A percentile compares a stretch with the other conserved stretches of the same genome.
These are phyloP conservation scores for Rhizoctonia solani DNA, from an alignment of 1,284 basidiomycete genomes.

Conservation along the genomic window DNA sequence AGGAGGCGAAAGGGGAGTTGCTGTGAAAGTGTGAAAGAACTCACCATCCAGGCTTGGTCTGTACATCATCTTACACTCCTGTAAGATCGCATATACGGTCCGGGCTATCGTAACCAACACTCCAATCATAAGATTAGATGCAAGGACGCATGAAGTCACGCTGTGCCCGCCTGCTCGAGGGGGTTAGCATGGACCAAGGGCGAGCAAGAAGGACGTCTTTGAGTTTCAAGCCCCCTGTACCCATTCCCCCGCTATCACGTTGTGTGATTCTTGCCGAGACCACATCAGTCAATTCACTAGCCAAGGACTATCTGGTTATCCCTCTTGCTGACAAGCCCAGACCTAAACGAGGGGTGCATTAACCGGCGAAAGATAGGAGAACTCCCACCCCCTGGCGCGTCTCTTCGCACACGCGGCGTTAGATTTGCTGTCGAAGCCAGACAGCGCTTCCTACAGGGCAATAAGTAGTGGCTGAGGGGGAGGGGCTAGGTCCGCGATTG, in stretches of 20 bases:
- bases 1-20: no score
- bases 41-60: no score
- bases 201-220: not conserved
- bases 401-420: not conserved
- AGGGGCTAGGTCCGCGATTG: no score
- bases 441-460: not conserved
- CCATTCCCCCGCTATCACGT: not conserved
- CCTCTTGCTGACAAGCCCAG: not conserved
- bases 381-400: not conserved
- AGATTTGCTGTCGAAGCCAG: not conserved
- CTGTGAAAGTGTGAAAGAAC: no score
- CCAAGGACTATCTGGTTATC: not conserved
- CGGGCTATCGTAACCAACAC: no score
- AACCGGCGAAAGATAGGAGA: no score
- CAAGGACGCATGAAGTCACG: no score
- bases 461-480: no score
- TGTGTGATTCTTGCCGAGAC: not conserved
- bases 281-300: conserved; percentile 1
- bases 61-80: no score
- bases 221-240: not conserved
- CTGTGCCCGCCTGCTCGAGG: no score
- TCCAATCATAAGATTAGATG: no score
- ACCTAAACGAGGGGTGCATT: not conserved
- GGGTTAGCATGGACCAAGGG: not conserved
- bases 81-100: no score